These are phyloP conservation scores for Cunninghamia lanceolata DNA, from an alignment of 75 land plant genomes.

Conservation along the genomic window DNA sequence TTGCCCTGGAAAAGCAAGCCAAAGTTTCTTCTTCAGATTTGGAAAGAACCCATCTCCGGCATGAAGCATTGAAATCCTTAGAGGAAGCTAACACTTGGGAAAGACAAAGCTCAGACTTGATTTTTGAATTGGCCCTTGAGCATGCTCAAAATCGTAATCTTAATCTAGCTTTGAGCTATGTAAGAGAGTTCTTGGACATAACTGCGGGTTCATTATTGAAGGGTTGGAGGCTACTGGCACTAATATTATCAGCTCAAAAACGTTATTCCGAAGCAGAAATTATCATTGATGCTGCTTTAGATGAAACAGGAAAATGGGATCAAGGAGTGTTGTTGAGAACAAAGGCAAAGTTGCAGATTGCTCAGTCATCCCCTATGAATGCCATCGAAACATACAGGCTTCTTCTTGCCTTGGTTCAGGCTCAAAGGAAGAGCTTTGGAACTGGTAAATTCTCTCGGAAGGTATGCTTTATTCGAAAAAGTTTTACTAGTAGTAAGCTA, in stretches of 20 bases:
- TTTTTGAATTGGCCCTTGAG: conserved; percentile 73
- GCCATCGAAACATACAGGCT: conserved; percentile 79
- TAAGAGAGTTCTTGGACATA: conserved; percentile 66
- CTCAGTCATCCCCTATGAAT: conserved; percentile 56
- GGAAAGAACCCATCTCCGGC: conserved; percentile 51
- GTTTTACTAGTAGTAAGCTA: not conserved
- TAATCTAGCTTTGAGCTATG: conserved; percentile 67
- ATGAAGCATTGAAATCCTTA: conserved; percentile 69
- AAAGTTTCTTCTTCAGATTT: conserved; percentile 61
- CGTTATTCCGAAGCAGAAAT: conserved; percentile 77
- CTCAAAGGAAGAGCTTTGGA: conserved; percentile 72
- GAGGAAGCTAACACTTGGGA: conserved; percentile 50
- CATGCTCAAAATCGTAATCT: conserved; percentile 78
- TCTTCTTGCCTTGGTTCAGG: conserved; percentile 85
- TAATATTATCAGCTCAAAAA: conserved; percentile 85
- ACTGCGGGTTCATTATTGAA: conserved; percentile 79
- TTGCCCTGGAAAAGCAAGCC: conserved; percentile 60
- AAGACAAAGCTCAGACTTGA: conserved; percentile 42
- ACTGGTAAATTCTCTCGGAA: conserved; percentile 27
- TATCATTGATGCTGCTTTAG: conserved; percentile 87
- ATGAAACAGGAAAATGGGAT: conserved; percentile 92
- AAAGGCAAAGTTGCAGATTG: conserved; percentile 80
- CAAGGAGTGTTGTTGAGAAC: conserved; percentile 83
- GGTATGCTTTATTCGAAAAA: conserved; percentile 30
- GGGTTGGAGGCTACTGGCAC: conserved; percentile 86